These are phyloP conservation scores for Amborella trichopoda DNA, from an alignment of 164 flowering plant genomes.

Conservation along the genomic window DNA sequence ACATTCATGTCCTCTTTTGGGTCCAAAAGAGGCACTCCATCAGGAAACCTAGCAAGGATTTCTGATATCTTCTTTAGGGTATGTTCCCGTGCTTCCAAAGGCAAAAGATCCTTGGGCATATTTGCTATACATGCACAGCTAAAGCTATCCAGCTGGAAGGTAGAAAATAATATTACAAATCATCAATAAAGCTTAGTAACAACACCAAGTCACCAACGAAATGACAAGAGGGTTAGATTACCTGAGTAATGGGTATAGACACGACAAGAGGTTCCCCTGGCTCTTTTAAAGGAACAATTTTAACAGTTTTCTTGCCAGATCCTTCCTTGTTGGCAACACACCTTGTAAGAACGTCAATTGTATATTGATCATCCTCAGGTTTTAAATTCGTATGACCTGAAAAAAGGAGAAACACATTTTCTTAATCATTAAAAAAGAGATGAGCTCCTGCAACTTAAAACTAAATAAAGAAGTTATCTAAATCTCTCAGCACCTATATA, in stretches of 20 bases:
- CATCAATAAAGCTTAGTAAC: too few species aligned
- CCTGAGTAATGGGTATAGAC: constrained; percentile 78
- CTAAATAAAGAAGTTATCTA: too few species aligned
- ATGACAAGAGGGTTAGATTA: too few species aligned
- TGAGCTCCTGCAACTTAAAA: too few species aligned
- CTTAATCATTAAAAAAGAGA: too few species aligned
- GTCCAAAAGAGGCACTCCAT: constrained; percentile 68
- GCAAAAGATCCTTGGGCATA: constrained; percentile 82
- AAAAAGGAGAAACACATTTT: constrained; percentile 5
- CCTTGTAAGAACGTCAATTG: constrained; percentile 81
- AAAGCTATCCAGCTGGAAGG: constrained; percentile 67
- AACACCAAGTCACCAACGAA: too few species aligned
- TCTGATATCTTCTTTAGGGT: constrained; percentile 73
- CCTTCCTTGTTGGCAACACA: constrained; percentile 54
- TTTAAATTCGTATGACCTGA: constrained; percentile 57
- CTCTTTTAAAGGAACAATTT: constrained; percentile 49
- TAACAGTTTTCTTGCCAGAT: constrained; percentile 39
- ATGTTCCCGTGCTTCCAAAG: constrained; percentile 74
- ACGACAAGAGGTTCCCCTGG: constrained; percentile 80
- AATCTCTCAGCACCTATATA: too few species aligned
- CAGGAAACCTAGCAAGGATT: constrained; percentile 54
- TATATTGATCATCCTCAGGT: constrained; percentile 77
- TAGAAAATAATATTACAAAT: too few species aligned
- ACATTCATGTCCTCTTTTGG: constrained; percentile 97
- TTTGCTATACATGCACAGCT: constrained; percentile 41